Evolutionary conservation across 2,329 filamentous ascomycete genomes (phyloP).

Genomic region (Penicillium psychrosexuale): DNA sequence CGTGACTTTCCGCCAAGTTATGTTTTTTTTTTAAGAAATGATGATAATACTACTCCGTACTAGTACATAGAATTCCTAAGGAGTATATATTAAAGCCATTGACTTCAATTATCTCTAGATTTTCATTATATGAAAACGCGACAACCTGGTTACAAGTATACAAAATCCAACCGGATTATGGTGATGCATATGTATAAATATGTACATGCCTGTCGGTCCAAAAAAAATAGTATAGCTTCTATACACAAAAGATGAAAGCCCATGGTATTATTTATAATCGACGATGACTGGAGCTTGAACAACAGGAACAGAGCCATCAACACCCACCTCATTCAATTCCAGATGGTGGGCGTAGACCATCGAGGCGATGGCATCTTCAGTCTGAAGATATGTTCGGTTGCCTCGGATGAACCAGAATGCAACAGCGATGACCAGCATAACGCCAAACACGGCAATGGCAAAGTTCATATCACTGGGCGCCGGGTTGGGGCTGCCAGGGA

Average conservation of each 20-base stretch:
- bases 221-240: not conserved
- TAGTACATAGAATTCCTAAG: too few species aligned
- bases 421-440: constrained; percentile 52
- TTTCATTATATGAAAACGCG: not conserved
- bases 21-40: not conserved
- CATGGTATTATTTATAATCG: not conserved
- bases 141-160: not conserved
- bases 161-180: not conserved
- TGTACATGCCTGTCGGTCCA: not conserved
- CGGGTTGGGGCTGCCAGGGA: constrained; percentile 49
- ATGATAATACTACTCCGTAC: too few species aligned
- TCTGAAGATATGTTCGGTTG: constrained; percentile 37
- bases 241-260: not conserved
- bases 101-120: not conserved
- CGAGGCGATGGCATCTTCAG: constrained; percentile 29
- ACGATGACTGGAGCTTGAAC: not conserved
- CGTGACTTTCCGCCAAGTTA: not conserved
- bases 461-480: constrained; percentile 55
- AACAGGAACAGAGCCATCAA: not conserved
- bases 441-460: constrained; percentile 56
- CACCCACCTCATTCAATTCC: constrained; percentile 14
- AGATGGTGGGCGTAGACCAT: constrained; percentile 30
- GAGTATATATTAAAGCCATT: too few species aligned
- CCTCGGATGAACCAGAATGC: constrained; percentile 53
- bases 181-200: not conserved